Percentiles rank a stretch among this genome's conserved stretches.
These are phyloP conservation scores for Heliocybe sulcata DNA, from an alignment of 1,284 basidiomycete species.

Conservation along the genomic window DNA sequence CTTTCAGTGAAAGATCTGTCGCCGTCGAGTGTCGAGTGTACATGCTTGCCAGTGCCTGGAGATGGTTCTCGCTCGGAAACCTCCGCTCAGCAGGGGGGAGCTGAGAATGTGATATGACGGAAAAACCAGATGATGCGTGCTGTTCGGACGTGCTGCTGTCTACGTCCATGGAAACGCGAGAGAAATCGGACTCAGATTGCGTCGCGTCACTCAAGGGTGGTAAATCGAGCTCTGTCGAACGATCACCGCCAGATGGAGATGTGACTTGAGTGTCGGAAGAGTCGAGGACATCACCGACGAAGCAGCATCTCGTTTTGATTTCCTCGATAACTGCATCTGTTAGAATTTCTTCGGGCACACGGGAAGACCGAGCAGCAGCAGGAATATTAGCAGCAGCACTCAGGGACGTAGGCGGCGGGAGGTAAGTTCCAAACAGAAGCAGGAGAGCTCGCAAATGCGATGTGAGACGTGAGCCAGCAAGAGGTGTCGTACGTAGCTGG, in stretches of 20 bases:
- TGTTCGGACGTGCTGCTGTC: constrained; percentile 44
- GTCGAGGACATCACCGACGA: constrained; percentile 58
- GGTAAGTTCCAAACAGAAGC: constrained; percentile 73
- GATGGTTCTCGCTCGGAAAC: constrained; percentile 37
- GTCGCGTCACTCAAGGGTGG: constrained; percentile 47
- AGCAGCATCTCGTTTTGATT: constrained; percentile 77
- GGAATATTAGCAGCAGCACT: constrained; percentile 56
- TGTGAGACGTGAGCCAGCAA: constrained; percentile 72
- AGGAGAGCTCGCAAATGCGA: constrained; percentile 74
- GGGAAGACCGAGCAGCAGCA: constrained; percentile 50
- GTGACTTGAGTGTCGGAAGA: constrained; percentile 29
- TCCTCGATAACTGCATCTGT: constrained; percentile 74
- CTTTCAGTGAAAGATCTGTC: constrained; percentile 59
- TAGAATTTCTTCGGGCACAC: constrained; percentile 69
- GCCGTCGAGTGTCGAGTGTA: constrained; percentile 71
- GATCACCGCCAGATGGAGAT: constrained; percentile 33
- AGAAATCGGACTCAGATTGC: constrained; percentile 60
- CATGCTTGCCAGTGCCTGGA: constrained; percentile 59
- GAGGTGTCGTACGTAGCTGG: constrained; percentile 72
- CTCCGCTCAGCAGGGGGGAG: constrained; percentile 14
- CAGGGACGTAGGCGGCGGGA: constrained; percentile 69
- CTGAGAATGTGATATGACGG: constrained; percentile 37
- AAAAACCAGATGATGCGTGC: constrained; percentile 53
- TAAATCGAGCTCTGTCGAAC: constrained; percentile 41
- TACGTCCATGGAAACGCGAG: constrained; percentile 39